Evolutionary conservation across 306 rosid genomes (phyloP), one percentile per base, ranked within the genome.

Genomic region (Crataegus laevigata): DNA sequence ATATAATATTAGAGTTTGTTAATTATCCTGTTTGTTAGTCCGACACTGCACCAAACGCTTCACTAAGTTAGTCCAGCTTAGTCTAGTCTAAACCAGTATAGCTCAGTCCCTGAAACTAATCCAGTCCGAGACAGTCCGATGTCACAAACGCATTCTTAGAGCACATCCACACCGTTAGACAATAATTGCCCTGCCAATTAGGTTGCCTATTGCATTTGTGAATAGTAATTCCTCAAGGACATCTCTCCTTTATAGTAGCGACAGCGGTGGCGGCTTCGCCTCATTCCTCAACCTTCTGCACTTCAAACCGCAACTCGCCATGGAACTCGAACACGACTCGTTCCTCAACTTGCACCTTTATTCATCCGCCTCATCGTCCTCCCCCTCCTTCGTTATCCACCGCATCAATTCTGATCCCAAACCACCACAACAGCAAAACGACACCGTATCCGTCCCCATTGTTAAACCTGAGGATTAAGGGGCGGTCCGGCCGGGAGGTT

Each of bases 271-370:
- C 40, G 0, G 38, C 67, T 15, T 17, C 22, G 43, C 42, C 77
- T 81, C 36, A 34, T 71, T 52, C 28, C 38, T 34, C 38, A 7
- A 34, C 38, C 38, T 34, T 36, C 40, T 36, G 6, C 40, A 55
- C 6, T 26, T 64, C 57, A 73, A 58, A 66, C 50, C 78, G 5
- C 64, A 61, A 29, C 70, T 24, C 64, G 21, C 78, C 57, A 92
- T 92, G 99, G 99, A 87, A 75, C 91, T 89, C 71, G 93, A 90
- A 83, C 84, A 91, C 74, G 86, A 82, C 59, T 82, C 90, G 1
- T 89, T 91, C 86, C 85, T 91, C 21, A 64, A 84, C 78, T 85
- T 90, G 3, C 79, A 79, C 50, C 47, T 75, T 59, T 82, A 89
- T 43, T 84, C 94, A 6, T 87, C 91, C 24, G 65, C 88, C 2